Base-by-base conservation (phyloP, 257 asterid species). In the Agastache rugosa region DNA sequence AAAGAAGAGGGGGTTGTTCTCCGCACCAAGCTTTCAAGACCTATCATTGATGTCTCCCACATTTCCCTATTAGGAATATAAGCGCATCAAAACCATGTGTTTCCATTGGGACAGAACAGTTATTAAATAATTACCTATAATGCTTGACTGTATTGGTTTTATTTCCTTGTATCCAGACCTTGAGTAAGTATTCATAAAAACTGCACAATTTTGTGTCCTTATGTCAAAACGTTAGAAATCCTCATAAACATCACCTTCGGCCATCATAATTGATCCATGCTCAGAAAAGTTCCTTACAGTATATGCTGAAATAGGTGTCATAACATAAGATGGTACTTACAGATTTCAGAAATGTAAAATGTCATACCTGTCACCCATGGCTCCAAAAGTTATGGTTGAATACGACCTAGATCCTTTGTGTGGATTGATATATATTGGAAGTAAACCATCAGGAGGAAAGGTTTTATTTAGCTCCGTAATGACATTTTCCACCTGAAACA, bases 41-140 rank as follows among this genome's bases (percentile, higher is more conserved):
- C 99, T 84, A 84, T 77, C 99, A 96, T 93, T 79, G 99, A 96
- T 68, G 81, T 91, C 88, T 96, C 99, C 99, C 99, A 96, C 99
- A 96, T 93, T 39, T 93, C 93, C 86, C 99, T 96, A 89, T 78
- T 72, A 47, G 68, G 60, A 74, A 75, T 65, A 73, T 67, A 39
- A 39, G 44, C 44, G 3, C 44, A 39, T 39, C 44, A 39, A 39
- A 39, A 39, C 2, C 44, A 47, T 61, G 50, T 12, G n/a, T 55
- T 44, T 34, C 35, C 45, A 42, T n/a, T 31, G 64, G 62, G 53
- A 72, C 50, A 63, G 56, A 62, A 65, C 56, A 51, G 69, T 39
- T 50, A 35, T 47, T 44, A 17, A 77, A 73, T 72, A 67, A 76
- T 71, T 81, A 91, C 99, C 99, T 91, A 74, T 95, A 95, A 84